Percentiles rank a stretch among this genome's conserved stretches.
These are phyloP conservation scores for Exophiala calicioides DNA, from an alignment of 2,329 filamentous ascomycete species.

Conservation along the genomic window DNA sequence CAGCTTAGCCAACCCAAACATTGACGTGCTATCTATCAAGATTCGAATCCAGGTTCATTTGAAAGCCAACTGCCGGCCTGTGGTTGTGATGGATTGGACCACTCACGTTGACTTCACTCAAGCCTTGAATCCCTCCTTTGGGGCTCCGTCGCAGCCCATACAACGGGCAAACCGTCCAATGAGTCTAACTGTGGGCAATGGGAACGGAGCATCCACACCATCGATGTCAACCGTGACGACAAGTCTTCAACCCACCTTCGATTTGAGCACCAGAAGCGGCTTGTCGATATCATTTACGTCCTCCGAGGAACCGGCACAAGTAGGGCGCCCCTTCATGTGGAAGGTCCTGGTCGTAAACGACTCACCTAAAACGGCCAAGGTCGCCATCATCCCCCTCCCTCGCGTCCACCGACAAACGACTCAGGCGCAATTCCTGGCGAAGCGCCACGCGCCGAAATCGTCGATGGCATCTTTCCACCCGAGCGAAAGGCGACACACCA, in stretches of 20 bases:
- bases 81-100: slow-evolving; percentile 51
- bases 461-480: slow-evolving; percentile 46
- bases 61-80: slow-evolving; percentile 44
- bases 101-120: slow-evolving; percentile 52
- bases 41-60: slow-evolving; percentile 46
- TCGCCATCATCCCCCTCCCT: slow-evolving; percentile 57
- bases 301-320: slow-evolving; percentile 46
- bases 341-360: slow-evolving; percentile 62
- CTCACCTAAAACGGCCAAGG: slow-evolving; percentile 54
- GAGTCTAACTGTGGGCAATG: slow-evolving; percentile 41
- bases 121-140: slow-evolving; percentile 49
- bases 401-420: slow-evolving; percentile 35
- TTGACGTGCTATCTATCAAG: slow-evolving; percentile 48
- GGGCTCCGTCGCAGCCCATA: slow-evolving; percentile 47
- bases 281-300: slow-evolving; percentile 60
- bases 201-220: slow-evolving; percentile 3
- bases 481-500: slow-evolving; percentile 25
- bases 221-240: slow-evolving; percentile 22
- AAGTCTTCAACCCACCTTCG: slow-evolving; percentile 14
- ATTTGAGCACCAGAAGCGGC: slow-evolving; percentile 11
- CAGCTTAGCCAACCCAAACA: slow-evolving; percentile 33
- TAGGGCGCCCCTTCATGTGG: slow-evolving; percentile 58
- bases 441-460: slow-evolving; percentile 46
- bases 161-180: slow-evolving; percentile 48
- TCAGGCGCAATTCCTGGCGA: slow-evolving; percentile 25